Conservation (phyloP, 305 asterid genomes). For the Nicotiana rustica region DNA sequence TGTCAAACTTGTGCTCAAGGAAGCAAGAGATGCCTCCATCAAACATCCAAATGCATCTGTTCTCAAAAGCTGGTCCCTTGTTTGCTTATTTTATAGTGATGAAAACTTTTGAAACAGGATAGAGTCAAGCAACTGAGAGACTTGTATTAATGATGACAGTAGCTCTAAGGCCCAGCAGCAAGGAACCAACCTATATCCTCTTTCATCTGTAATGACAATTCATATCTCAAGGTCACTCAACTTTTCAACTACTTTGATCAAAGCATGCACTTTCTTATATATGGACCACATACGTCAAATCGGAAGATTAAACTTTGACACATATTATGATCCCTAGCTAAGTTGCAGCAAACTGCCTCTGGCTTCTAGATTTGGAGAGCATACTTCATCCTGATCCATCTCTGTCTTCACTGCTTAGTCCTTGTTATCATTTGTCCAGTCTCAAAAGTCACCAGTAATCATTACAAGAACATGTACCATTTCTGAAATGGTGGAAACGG, state of each 20-base stretch:
- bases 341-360: neutral
- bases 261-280: neutral
- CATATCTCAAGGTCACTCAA: neutral
- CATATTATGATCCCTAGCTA: neutral
- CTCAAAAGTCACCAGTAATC: conserved; percentile 85
- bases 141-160: neutral
- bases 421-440: conserved; percentile 39
- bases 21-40: neutral
- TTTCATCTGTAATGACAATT: conserved; percentile 6
- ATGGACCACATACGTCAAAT: neutral
- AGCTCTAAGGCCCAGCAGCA: neutral
- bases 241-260: neutral
- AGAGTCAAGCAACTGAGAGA: neutral
- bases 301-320: neutral
- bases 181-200: neutral
- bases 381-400: neutral
- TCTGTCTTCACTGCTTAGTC: neutral
- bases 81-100: conserved; percentile 19
- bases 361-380: neutral
- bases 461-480: conserved; percentile 83
- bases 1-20: neutral
- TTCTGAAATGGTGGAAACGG: conserved; percentile 82
- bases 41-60: neutral
- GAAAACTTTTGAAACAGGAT: neutral
- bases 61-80: neutral